Evolutionary conservation across 2,329 filamentous ascomycete genomes (phyloP), one percentile per base, ranked within the genome.

Genomic region (Cladosporium sp.): DNA sequence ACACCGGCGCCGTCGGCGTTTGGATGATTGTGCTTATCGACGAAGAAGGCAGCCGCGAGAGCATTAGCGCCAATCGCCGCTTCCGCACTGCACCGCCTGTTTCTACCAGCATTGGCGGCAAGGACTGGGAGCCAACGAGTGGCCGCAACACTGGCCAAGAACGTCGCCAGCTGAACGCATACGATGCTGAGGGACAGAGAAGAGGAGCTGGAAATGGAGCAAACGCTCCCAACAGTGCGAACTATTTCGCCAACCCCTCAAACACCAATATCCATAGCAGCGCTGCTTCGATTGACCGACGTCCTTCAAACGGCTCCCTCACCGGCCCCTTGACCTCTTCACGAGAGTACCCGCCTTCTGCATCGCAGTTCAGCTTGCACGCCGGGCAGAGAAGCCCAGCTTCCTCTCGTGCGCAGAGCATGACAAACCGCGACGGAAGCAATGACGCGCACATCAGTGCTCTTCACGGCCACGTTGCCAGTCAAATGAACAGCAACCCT

Each of bases 11-110:
- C 3, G 80, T 90, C 0, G 86, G 86, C 13, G 85, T 88, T 0
- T 90, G 86, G 86, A 86, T 90, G 83, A 75, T 89, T 5, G 77
- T 89, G 0, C 74, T 90, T 12, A 80, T 88, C 3, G 84, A 88
- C 54, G 82, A 86, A 39, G 68, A 72, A 32, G 52, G 53, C 18
- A 52, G 46, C 55, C 13, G 59, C 57, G 22, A 52, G 39, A 16
- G 49, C 47, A 39, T 57, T 53, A 38, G 22, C 22, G 29, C 30
- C 6, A 57, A 56, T 7, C 43, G 64, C 36, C 53, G 66, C 30
- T 68, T 68, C 49, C 59, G 66, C 35, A 57, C 59, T 38, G 66
- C 67, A 20, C 66, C 68, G 13, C 66, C 67, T 12, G 64, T 69
- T 4, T 54, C 62, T 7, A 58, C 35, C 25, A 59, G 43, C 33